Conservation (phyloP, 495 filamentous ascomycete species). For the Trichocladium antarcticum region DNA sequence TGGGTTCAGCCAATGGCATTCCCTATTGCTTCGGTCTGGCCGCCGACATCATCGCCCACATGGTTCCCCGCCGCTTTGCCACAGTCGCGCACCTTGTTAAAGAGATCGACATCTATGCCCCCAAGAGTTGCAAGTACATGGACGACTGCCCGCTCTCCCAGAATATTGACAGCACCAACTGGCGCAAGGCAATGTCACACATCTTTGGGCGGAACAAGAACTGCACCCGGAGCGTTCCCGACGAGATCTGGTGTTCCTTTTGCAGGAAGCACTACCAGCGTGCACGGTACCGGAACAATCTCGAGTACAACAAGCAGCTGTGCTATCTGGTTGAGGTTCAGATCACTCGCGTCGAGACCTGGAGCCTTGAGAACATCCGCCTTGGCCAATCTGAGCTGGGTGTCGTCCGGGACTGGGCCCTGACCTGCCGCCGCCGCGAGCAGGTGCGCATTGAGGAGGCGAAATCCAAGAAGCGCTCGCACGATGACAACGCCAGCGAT, state of each 20-base stretch:
- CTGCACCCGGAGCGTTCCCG: constrained; percentile 56
- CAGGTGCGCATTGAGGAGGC: constrained; percentile 32
- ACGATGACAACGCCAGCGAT: constrained; percentile 17
- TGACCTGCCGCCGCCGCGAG: constrained; percentile 45
- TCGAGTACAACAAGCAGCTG: constrained; percentile 49
- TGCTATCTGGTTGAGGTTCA: constrained; percentile 48
- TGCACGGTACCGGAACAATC: constrained; percentile 49
- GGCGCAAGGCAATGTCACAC: constrained; percentile 69
- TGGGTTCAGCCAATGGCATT: too few species aligned
- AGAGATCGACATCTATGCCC: neutral
- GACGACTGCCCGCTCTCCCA: neutral
- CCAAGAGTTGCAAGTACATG: neutral
- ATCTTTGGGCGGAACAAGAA: constrained; percentile 84
- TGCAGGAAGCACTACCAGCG: constrained; percentile 86
- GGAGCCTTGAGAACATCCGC: constrained; percentile 40
- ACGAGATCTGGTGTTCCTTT: constrained; percentile 53
- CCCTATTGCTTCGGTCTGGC: neutral
- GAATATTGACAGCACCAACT: neutral
- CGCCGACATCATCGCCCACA: neutral
- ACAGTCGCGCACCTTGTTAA: neutral
- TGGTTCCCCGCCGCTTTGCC: neutral
- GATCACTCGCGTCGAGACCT: constrained; percentile 47
- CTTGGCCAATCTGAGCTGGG: constrained; percentile 25
- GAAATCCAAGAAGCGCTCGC: constrained; percentile 19
- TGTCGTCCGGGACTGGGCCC: constrained; percentile 38